Conservation (phyloP, 768 basidiomycete species). For the Podaxis sp. region DNA sequence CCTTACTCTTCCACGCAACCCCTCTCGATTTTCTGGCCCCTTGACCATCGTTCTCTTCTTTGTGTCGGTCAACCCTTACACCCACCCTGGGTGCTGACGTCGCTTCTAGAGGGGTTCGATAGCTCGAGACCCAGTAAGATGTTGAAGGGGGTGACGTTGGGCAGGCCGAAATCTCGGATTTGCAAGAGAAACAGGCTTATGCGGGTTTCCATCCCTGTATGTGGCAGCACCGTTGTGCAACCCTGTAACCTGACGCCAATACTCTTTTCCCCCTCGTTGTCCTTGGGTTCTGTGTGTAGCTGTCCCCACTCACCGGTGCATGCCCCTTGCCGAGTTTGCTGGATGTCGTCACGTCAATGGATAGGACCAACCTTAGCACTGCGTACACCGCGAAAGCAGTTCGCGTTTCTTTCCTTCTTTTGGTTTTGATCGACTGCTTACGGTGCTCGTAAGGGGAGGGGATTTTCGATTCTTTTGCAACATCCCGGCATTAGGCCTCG, state of each 20-base stretch:
- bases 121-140: not conserved
- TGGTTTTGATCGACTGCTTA: not conserved
- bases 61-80: not conserved
- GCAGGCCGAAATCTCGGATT: not conserved
- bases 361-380: constrained; percentile 37
- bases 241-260: not conserved
- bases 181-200: not conserved
- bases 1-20: not conserved
- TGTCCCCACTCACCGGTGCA: constrained; percentile 32
- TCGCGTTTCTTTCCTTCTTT: constrained; percentile 23
- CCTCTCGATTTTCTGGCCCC: not conserved
- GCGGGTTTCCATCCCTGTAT: not conserved
- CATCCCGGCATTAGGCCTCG: constrained; percentile 32
- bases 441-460: no score
- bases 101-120: not conserved
- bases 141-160: not conserved
- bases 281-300: constrained; percentile 15
- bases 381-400: constrained; percentile 39
- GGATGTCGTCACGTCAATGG: constrained; percentile 35
- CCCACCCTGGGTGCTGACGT: not conserved
- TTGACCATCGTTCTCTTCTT: not conserved
- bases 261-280: no score
- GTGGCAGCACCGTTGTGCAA: not conserved
- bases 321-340: constrained; percentile 37
- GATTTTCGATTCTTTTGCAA: constrained; percentile 19